phyloP scores from a whole-genome alignment of 306 rosid genomes.

The Begonia fuchsioides region DNA sequence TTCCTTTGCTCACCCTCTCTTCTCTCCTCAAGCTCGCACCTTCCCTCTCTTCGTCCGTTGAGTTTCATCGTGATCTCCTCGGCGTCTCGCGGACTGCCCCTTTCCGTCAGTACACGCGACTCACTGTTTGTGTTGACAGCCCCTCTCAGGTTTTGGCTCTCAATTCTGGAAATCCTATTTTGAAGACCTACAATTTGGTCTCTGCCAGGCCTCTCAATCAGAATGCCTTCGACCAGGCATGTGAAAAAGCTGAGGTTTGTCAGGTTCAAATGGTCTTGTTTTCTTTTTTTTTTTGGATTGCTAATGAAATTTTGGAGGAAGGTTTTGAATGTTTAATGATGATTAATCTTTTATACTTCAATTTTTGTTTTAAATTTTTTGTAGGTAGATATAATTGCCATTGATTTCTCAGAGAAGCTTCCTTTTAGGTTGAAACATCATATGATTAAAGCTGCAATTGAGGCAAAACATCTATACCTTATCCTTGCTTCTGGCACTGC shows the following conservation, averaged over 20 bases:
- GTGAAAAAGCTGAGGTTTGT: constrained; percentile 63
- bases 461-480: constrained; percentile 28
- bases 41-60: constrained; percentile 39
- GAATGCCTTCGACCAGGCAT: constrained; percentile 49
- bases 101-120: constrained; percentile 83
- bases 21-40: constrained; percentile 61
- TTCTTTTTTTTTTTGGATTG: neutral
- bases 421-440: constrained; percentile 62
- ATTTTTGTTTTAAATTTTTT: too few species aligned
- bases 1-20: constrained; percentile 38
- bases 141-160: constrained; percentile 34
- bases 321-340: too few species aligned
- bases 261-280: neutral
- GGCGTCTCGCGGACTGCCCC: constrained; percentile 41
- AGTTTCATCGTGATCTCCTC: constrained; percentile 62
- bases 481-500: neutral
- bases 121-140: constrained; percentile 41
- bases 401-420: constrained; percentile 51
- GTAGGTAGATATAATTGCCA: too few species aligned
- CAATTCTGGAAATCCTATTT: constrained; percentile 58
- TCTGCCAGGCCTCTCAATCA: constrained; percentile 59
- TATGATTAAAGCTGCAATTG: constrained; percentile 48
- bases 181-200: constrained; percentile 74
- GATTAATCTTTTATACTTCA: too few species aligned
- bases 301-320: neutral